phyloP scores from a whole-genome alignment of 768 basidiomycete genomes.

The Panaeolus cyanescens region DNA sequence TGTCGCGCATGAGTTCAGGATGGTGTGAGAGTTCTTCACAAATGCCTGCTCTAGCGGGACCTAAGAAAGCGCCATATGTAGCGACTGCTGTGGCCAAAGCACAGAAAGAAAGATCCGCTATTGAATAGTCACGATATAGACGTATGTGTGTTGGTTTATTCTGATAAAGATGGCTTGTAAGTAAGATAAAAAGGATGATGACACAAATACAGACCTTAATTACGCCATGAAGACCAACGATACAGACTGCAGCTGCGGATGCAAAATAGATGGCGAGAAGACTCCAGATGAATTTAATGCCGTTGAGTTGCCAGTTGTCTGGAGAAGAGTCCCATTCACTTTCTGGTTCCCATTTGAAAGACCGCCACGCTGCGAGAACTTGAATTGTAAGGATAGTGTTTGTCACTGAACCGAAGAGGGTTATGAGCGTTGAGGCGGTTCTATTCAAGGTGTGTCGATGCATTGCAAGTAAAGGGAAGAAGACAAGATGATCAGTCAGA shows the following conservation, averaged over 20 bases:
- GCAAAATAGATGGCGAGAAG: slow-evolving; percentile 69
- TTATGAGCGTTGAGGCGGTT: slow-evolving; percentile 40
- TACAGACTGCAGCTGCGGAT: slow-evolving; percentile 62
- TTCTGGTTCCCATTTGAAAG: slow-evolving; percentile 47
- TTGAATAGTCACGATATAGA: slow-evolving; percentile 81
- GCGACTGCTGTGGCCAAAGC: slow-evolving; percentile 56
- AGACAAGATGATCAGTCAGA: too few species aligned
- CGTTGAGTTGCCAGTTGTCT: slow-evolving; percentile 41
- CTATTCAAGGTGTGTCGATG: slow-evolving; percentile 21
- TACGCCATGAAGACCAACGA: slow-evolving; percentile 69
- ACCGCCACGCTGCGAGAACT: slow-evolving; percentile 35
- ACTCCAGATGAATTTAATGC: slow-evolving; percentile 56
- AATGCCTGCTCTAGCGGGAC: slow-evolving; percentile 54
- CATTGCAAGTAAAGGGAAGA: slow-evolving; percentile 12
- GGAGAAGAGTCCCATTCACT: slow-evolving; percentile 44
- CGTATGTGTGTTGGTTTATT: slow-evolving; percentile 65
- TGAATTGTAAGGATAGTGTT: slow-evolving; percentile 38
- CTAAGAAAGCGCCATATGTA: slow-evolving; percentile 60
- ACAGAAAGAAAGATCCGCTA: slow-evolving; percentile 77
- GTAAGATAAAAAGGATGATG: slow-evolving; percentile 1
- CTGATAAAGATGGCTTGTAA: slow-evolving; percentile 33
- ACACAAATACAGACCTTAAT: slow-evolving; percentile 50
- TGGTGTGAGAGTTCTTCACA: slow-evolving; percentile 79
- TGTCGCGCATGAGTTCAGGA: slow-evolving; percentile 70
- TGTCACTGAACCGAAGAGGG: slow-evolving; percentile 34